Percentiles rank a stretch among this genome's conserved stretches.
phyloP scores from a whole-genome alignment of 176 grass and related monocot species.

The Neostapfia colusana region DNA sequence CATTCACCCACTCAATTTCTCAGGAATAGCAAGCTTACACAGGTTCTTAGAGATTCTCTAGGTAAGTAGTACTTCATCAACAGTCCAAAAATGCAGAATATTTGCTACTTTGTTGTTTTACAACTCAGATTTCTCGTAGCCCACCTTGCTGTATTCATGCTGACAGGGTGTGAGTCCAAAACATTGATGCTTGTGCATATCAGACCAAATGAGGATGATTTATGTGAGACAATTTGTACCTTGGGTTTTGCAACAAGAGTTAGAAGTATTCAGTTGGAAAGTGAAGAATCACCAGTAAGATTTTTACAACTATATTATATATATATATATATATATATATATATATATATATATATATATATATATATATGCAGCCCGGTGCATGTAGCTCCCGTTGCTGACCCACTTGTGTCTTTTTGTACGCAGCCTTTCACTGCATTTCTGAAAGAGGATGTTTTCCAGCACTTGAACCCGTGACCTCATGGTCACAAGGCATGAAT shows the following conservation, averaged over 20 bases:
- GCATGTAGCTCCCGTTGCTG: too few species aligned
- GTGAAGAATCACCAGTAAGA: constrained; percentile 71
- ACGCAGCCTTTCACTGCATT: too few species aligned
- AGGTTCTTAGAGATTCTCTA: constrained; percentile 91
- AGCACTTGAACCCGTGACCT: too few species aligned
- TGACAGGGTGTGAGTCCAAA: constrained; percentile 89
- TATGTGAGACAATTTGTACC: constrained; percentile 88
- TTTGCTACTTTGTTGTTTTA: constrained; percentile 29
- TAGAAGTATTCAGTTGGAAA: constrained; percentile 78
- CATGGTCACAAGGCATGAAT: too few species aligned
- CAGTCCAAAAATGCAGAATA: constrained; percentile 17
- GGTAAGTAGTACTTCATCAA: constrained; percentile 53
- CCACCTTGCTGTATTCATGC: constrained; percentile 37
- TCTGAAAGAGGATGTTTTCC: too few species aligned
- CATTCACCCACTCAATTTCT: constrained; percentile 32
- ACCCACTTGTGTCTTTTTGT: too few species aligned
- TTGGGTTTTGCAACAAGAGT: constrained; percentile 88
- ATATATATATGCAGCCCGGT: too few species aligned
- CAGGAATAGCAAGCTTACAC: constrained; percentile 99
- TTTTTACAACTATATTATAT: too few species aligned
- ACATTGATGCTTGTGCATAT: constrained; percentile 95
- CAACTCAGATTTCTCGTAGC: constrained; percentile 26
- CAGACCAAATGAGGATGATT: constrained; percentile 84
- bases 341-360: too few species aligned
- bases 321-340: too few species aligned